Evolutionary conservation across 1,284 basidiomycete species (phyloP).

Genomic region (Melampsora abietis-canadensis): DNA sequence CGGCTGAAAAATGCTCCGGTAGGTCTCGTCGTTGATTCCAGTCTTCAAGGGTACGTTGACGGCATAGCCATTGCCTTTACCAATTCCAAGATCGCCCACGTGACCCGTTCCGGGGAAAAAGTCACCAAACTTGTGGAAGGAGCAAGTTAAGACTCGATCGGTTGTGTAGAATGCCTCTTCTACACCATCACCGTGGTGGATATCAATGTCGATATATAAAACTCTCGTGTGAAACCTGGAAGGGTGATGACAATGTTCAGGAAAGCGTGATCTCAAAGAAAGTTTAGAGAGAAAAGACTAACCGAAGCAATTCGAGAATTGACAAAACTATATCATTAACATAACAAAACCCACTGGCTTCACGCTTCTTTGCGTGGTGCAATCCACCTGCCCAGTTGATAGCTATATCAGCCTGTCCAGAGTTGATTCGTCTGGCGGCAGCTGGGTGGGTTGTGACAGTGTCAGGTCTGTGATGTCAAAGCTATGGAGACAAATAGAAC

Average conservation of each 20-base stretch:
- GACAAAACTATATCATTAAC: constrained; percentile 85
- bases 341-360: constrained; percentile 95
- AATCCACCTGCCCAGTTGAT: constrained; percentile 98
- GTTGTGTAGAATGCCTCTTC: constrained; percentile 99
- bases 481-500: background rate
- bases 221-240: constrained; percentile 68
- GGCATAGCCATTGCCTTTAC: constrained; percentile 81
- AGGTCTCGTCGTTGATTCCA: constrained; percentile 75
- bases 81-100: constrained; percentile 71
- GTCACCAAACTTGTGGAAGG: constrained; percentile 89
- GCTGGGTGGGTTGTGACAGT: constrained; percentile 55
- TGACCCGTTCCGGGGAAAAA: constrained; percentile 83
- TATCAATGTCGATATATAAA: constrained; percentile 95
- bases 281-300: constrained; percentile 53
- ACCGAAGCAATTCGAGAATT: constrained; percentile 79
- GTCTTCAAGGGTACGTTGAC: constrained; percentile 92
- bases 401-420: constrained; percentile 80
- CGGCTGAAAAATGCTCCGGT: constrained; percentile 80
- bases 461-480: background rate
- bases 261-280: background rate
- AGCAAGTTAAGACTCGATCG: constrained; percentile 91
- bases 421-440: constrained; percentile 75
- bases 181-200: constrained; percentile 96
- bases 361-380: constrained; percentile 96
- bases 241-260: background rate